These are phyloP conservation scores for Emmonsia crescens DNA, from an alignment of 2,329 filamentous ascomycete genomes.

Conservation along the genomic window DNA sequence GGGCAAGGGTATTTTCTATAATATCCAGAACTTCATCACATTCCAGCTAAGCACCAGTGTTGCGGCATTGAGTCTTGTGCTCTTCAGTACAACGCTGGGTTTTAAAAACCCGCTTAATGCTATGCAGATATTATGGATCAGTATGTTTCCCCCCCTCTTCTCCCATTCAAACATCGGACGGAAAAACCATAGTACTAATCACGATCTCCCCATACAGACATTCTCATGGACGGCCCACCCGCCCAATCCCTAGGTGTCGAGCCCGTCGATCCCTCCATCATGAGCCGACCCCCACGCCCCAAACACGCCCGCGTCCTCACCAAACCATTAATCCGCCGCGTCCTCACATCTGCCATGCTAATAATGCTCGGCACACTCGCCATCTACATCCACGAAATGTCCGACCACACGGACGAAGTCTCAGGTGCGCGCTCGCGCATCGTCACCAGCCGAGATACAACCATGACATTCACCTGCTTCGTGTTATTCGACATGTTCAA, in stretches of 20 bases:
- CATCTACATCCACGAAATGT: constrained; percentile 88
- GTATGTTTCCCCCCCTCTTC: constrained; percentile 44
- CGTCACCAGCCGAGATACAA: constrained; percentile 88
- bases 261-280: constrained; percentile 84
- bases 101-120: constrained; percentile 94
- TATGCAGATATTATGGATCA: constrained; percentile 99
- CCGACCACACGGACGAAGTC: constrained; percentile 50
- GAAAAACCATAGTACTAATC: not conserved
- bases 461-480: constrained; percentile 98
- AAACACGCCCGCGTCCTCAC: constrained; percentile 89
- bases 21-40: constrained; percentile 98
- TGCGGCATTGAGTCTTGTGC: constrained; percentile 78
- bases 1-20: constrained; percentile 98
- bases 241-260: constrained; percentile 96
- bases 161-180: not conserved
- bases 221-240: constrained; percentile 97
- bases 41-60: constrained; percentile 97
- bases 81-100: constrained; percentile 83
- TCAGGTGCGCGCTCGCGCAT: constrained; percentile 40
- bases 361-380: constrained; percentile 89
- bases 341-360: constrained; percentile 73
- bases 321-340: constrained; percentile 65
- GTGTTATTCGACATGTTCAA: constrained; percentile 99
- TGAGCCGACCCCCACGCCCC: constrained; percentile 78
- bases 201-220: constrained; percentile 49